A percentile compares a stretch with the other conserved stretches of the same genome.
Evolutionary conservation across 169 alveolate genomes (phyloP).

Genomic region (Cryptosporidium felis): DNA sequence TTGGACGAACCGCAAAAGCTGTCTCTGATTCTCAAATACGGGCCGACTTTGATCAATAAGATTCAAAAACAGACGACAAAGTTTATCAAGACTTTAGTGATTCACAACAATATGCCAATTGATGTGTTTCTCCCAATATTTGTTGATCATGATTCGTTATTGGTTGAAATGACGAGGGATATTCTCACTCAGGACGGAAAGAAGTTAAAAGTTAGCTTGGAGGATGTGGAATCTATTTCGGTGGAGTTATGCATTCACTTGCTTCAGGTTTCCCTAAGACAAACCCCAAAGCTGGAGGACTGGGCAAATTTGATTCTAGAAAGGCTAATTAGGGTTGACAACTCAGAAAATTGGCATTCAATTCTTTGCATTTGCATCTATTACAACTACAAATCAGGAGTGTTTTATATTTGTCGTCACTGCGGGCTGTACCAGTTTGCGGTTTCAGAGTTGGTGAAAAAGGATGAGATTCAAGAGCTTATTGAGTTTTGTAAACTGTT

Average conservation of each 20-base stretch:
- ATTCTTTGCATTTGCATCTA: slow-evolving; percentile 49
- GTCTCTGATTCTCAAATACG: slow-evolving; percentile 38
- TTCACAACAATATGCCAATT: slow-evolving; percentile 46
- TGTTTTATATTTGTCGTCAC: slow-evolving; percentile 26
- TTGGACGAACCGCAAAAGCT: slow-evolving; percentile 50
- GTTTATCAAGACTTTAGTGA: slow-evolving; percentile 25
- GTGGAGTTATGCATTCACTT: slow-evolving; percentile 45
- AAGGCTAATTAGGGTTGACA: slow-evolving; percentile 32
- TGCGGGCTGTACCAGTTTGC: slow-evolving; percentile 59
- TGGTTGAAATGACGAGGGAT: slow-evolving; percentile 55
- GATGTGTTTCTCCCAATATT: slow-evolving; percentile 67
- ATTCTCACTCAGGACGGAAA: slow-evolving; percentile 17
- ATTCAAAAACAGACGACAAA: slow-evolving; percentile 47
- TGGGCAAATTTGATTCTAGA: slow-evolving; percentile 49
- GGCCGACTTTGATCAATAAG: slow-evolving; percentile 43
- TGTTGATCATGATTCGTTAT: slow-evolving; percentile 33
- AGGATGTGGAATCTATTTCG: slow-evolving; percentile 37
- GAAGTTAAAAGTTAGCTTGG: slow-evolving; percentile 3
- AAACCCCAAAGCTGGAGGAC: neutral
- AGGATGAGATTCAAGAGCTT: slow-evolving; percentile 36
- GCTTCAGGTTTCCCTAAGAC: slow-evolving; percentile 58
- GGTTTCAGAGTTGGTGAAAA: slow-evolving; percentile 4
- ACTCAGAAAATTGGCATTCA: slow-evolving; percentile 66
- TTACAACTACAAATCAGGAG: slow-evolving; percentile 22
- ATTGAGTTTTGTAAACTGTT: slow-evolving; percentile 40